Evolutionary conservation across 768 basidiomycete species (phyloP), one percentile per base, ranked within the genome.

Genomic region (Lactifluus volemus): DNA sequence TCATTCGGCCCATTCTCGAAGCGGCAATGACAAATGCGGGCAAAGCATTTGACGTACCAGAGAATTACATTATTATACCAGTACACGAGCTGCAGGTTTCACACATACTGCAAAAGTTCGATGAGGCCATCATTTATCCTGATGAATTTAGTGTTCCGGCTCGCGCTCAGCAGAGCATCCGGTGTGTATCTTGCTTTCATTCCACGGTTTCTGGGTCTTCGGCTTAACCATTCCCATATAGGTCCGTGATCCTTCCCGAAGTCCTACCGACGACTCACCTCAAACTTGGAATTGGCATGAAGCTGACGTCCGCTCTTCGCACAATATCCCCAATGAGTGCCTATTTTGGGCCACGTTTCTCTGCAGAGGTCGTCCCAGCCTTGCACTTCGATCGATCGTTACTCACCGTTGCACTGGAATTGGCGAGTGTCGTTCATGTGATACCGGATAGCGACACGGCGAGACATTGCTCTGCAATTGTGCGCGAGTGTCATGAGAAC

Each of bases 311-410:
- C 12, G 81, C 81, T 7, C 74, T 83, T 15, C 79, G 83, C 60
- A 81, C 81, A 1, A 82, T 84, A 48, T 82, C 81, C n/a, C 81
- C 81, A 2, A 78, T 80, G 49, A 80, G 81, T 5, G 82, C 81
- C 1, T 81, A 79, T 65, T 68, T 83, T 11, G 81, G 81, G 1
- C 81, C 81, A 3, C 76, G 80, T 19, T 84, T 84, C 68, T 82
- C 81, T 2, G 68, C 75, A 1, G 71, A 79, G 47, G 78, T 83
- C 30, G 78, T 82, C 30, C 81, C 81, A 6, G 73, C 65, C 10
- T 73, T 84, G 17, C 74, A 69, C 21, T 76, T 81, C 71, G 77
- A 83, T 59, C 73, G 70, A 4, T 73, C 74, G 32, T 71, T 83
- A 19, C 73, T 83, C 29, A 81, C 78, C 0, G 81, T 84, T 12